Evolutionary conservation across 2,329 filamentous ascomycete species (phyloP), one percentile per base, ranked within the genome.

Genomic region (Phaeomoniella chlamydospora): DNA sequence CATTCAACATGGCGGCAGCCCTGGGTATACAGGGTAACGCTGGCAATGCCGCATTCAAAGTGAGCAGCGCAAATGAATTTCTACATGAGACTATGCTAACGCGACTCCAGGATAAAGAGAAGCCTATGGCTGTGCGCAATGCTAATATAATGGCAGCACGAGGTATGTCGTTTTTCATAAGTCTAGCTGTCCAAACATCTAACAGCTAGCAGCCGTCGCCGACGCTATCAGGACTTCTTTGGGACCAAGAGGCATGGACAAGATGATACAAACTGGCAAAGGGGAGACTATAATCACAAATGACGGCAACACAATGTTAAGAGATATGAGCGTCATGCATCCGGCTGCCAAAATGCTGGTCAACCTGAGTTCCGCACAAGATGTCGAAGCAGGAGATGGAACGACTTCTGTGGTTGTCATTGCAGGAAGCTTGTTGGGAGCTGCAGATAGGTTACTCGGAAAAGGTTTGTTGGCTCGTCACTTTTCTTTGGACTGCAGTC

Each of bases 281-380:
- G 90, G 88, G 64, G 84, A 93, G 62, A 94, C 87, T 39, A 90
- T 96, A 59, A 98, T 98, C 65, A 98, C 90, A 54, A 98, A 98
- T 69, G 90, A 98, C 64, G 90, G 90, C 59, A 93, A 92, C 67
- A 98, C 90, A 39, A 98, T 98, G 88, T 67, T 98, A 55, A 93
- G 83, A 67, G 88, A 88, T 68, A 96, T 98, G 90, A 82, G 84
- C 46, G 90, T 98, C 47, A 86, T 98, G 80, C 90, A 98, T 57
- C 90, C 90, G n/a, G 93, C 92, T 34, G 90, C 90, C 35, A 94
- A 94, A 68, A 98, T 98, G 90, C 72, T 98, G 48, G 90, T 98
- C 53, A 87, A 98, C 60, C 74, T 98, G 43, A 92, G 88, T 51
- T 84, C 90, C 47, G 90, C 90, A 46, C 90, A 98, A 61, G 90